These are phyloP conservation scores for Butyriboletus loyo DNA, from an alignment of 768 basidiomycete species.

Conservation along the genomic window DNA sequence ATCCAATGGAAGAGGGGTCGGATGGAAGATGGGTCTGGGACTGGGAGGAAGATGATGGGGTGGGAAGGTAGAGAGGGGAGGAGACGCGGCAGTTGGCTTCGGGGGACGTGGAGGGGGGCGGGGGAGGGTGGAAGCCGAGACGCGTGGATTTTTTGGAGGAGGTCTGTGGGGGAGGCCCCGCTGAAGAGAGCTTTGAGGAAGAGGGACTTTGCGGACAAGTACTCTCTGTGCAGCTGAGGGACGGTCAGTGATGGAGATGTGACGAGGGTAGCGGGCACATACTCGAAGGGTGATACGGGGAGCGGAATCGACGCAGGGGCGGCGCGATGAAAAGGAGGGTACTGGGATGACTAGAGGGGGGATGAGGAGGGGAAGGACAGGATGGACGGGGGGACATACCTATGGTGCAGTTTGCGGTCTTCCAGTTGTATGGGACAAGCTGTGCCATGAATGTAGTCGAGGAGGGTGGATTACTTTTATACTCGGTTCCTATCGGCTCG, in stretches of 20 bases:
- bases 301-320: conserved; percentile 44
- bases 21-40: conserved; percentile 72
- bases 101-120: conserved; percentile 37
- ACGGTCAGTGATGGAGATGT: conserved; percentile 3
- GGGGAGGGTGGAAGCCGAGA: conserved; percentile 15
- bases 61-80: conserved; percentile 61
- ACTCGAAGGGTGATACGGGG: conserved; percentile 66
- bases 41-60: conserved; percentile 68
- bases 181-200: conserved; percentile 70
- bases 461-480: too few relatives aligned
- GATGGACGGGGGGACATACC: neutral
- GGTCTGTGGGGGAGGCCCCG: conserved; percentile 59
- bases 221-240: conserved; percentile 72
- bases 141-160: conserved; percentile 40
- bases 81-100: conserved; percentile 57
- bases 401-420: neutral
- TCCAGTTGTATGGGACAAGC: too few relatives aligned
- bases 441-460: too few relatives aligned
- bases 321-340: neutral
- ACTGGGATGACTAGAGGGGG: neutral
- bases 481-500: too few relatives aligned
- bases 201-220: conserved; percentile 74
- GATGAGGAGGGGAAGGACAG: neutral
- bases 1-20: conserved; percentile 75
- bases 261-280: conserved; percentile 13